Percentiles rank a stretch among this genome's conserved stretches.
These are phyloP conservation scores for Rhodosorus marinus DNA, from an alignment of 23 red algal species.

Conservation along the genomic window DNA sequence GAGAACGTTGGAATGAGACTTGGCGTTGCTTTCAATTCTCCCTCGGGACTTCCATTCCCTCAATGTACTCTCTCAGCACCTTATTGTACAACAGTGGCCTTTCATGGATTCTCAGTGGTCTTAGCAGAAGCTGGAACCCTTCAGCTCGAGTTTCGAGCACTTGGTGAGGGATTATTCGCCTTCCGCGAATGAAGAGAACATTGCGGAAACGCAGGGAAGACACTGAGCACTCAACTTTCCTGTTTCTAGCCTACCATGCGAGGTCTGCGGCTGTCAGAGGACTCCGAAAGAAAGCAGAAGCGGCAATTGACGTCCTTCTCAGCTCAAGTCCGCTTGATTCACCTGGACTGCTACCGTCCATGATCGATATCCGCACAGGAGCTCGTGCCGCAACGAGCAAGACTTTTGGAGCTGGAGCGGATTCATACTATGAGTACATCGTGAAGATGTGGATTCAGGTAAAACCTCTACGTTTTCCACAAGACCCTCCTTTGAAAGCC, in stretches of 20 bases:
- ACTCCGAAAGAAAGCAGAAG: too few species aligned
- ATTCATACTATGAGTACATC: conserved; percentile 58
- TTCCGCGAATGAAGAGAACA: too few species aligned
- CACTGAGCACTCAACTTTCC: too few species aligned
- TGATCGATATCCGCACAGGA: not conserved
- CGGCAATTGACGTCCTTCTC: too few species aligned
- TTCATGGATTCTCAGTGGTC: conserved; percentile 1
- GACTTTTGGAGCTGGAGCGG: conserved; percentile 21
- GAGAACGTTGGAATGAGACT: conserved; percentile 29
- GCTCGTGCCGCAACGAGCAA: not conserved
- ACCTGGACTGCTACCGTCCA: not conserved
- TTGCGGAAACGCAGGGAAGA: too few species aligned
- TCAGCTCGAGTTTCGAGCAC: conserved; percentile 42
- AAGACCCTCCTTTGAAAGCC: too few species aligned
- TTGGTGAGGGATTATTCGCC: too few species aligned
- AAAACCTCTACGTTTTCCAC: too few species aligned
- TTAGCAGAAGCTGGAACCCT: conserved; percentile 41
- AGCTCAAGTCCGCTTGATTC: too few species aligned
- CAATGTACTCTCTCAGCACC: conserved; percentile 15
- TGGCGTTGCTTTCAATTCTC: conserved; percentile 37
- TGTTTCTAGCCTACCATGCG: too few species aligned
- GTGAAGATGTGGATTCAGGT: conserved; percentile 51
- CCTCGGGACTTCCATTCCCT: conserved; percentile 33
- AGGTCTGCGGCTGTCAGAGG: too few species aligned
- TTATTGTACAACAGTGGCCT: conserved; percentile 8